A percentile compares a stretch with the other conserved stretches of the same genome.
These are phyloP conservation scores for Globisporangium paddicum DNA, from an alignment of 352 stramenopile genomes.

Conservation along the genomic window DNA sequence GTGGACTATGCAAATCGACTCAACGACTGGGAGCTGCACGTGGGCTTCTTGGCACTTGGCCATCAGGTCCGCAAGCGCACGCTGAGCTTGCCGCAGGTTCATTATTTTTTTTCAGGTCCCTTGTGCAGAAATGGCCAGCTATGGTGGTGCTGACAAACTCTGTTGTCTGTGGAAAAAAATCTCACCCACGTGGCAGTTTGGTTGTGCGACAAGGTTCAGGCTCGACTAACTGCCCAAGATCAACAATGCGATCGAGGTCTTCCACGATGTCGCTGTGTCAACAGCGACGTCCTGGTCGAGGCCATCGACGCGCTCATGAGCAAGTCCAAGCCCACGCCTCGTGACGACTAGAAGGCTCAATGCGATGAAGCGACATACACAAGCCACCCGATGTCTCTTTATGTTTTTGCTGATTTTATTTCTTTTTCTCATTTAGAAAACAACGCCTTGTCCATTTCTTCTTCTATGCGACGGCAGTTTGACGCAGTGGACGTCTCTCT, in stretches of 20 bases:
- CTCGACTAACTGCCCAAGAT: too few species aligned
- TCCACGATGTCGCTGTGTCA: conserved; percentile 83
- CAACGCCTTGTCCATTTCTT: conserved; percentile 2
- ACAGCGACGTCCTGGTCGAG: conserved; percentile 79
- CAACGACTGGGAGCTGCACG: conserved; percentile 47
- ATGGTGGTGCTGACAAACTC: too few species aligned
- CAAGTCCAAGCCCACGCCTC: conserved; percentile 59
- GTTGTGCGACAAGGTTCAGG: too few species aligned
- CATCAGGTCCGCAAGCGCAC: conserved; percentile 50
- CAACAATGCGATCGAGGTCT: too few species aligned
- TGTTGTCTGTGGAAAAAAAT: too few species aligned
- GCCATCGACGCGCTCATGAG: conserved; percentile 70
- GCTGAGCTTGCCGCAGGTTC: conserved; percentile 65
- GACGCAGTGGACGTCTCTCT: background rate
- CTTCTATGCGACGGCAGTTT: conserved; percentile 1
- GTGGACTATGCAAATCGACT: too few species aligned
- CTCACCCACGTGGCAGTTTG: too few species aligned
- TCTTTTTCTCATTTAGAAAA: conserved; percentile 4
- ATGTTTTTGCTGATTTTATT: conserved; percentile 4
- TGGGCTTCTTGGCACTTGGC: conserved; percentile 53
- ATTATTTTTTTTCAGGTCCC: conserved; percentile 17
- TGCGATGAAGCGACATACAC: background rate
- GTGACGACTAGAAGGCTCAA: conserved; percentile 41
- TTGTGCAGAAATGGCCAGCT: background rate
- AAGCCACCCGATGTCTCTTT: conserved; percentile 1